A percentile compares a stretch with the other conserved stretches of the same genome.
phyloP scores from a whole-genome alignment of 2,329 filamentous ascomycete species.

The Diaporthe destruens region DNA sequence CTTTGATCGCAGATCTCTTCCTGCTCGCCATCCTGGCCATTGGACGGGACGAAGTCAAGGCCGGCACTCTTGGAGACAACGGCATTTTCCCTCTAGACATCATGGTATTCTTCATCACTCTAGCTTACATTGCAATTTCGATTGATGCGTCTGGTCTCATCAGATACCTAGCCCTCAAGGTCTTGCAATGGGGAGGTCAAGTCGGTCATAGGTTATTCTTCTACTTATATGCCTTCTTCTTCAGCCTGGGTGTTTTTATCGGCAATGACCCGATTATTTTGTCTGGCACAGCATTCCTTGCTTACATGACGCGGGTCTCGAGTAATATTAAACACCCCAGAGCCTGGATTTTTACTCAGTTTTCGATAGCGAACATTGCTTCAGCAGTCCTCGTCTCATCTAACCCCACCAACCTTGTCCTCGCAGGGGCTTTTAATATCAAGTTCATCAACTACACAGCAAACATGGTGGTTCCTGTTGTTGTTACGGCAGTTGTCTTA shows the following conservation, averaged over 20 bases:
- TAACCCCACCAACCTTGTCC: conserved; percentile 81
- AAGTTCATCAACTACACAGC: conserved; percentile 80
- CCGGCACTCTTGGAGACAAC: conserved; percentile 74
- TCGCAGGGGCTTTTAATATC: conserved; percentile 79
- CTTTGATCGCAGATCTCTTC: conserved; percentile 78
- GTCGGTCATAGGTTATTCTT: conserved; percentile 77
- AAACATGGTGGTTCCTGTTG: conserved; percentile 80
- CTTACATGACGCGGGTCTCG: conserved; percentile 82
- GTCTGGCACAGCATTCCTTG: conserved; percentile 79
- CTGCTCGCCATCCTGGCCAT: conserved; percentile 79
- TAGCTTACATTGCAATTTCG: conserved; percentile 82
- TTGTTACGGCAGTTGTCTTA: conserved; percentile 74
- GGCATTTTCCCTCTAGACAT: conserved; percentile 79
- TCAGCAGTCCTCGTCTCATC: conserved; percentile 83
- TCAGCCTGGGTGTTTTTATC: conserved; percentile 74
- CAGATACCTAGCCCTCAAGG: conserved; percentile 77
- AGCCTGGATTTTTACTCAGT: conserved; percentile 81
- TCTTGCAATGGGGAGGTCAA: conserved; percentile 75
- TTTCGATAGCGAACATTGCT: conserved; percentile 78
- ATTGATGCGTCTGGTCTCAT: conserved; percentile 84
- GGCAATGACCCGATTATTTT: conserved; percentile 83
- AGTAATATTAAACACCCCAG: conserved; percentile 78
- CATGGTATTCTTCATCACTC: conserved; percentile 80
- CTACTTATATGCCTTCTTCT: conserved; percentile 81
- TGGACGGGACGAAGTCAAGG: conserved; percentile 73